Evolutionary conservation across 495 filamentous ascomycete genomes (phyloP).

Genomic region (Aspergillus taichungensis): DNA sequence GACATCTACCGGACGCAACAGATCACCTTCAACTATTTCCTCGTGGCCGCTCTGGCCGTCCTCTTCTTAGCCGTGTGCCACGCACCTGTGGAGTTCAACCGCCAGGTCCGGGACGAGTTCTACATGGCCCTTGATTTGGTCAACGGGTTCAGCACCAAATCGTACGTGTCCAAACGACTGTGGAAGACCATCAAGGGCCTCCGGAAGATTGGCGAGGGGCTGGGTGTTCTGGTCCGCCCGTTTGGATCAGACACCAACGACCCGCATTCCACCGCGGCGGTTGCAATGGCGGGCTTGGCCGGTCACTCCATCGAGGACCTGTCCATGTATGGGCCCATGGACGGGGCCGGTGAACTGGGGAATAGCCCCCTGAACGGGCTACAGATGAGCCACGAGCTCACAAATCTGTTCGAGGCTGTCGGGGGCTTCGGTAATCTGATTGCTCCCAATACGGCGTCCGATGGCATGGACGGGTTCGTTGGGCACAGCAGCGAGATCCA

Average conservation of each 20-base stretch:
- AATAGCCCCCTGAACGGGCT: slow-evolving; percentile 53
- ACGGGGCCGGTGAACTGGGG: slow-evolving; percentile 39
- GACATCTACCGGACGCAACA: slow-evolving; percentile 75
- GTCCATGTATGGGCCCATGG: slow-evolving; percentile 42
- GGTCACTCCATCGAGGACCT: slow-evolving; percentile 58
- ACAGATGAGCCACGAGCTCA: slow-evolving; percentile 57
- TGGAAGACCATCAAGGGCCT: slow-evolving; percentile 77
- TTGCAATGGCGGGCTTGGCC: slow-evolving; percentile 66
- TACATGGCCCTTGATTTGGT: slow-evolving; percentile 79
- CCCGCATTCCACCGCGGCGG: slow-evolving; percentile 56
- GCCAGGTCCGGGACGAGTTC: slow-evolving; percentile 69
- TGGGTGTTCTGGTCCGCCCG: slow-evolving; percentile 56
- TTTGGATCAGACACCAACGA: slow-evolving; percentile 37
- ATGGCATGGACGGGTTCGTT: slow-evolving; percentile 37
- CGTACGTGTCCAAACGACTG: slow-evolving; percentile 66
- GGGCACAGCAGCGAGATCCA: slow-evolving; percentile 35
- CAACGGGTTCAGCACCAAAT: slow-evolving; percentile 69
- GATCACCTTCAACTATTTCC: slow-evolving; percentile 80
- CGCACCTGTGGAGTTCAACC: slow-evolving; percentile 67
- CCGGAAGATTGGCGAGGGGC: slow-evolving; percentile 67
- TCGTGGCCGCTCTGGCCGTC: slow-evolving; percentile 70
- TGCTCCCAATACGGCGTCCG: slow-evolving; percentile 21
- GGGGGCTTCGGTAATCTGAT: slow-evolving; percentile 46
- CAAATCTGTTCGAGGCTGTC: slow-evolving; percentile 63
- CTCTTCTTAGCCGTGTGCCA: slow-evolving; percentile 78